Evolutionary conservation across 169 alveolate species (phyloP), one percentile per base, ranked within the genome.

Genomic region (Plasmodium cynomolgi): DNA sequence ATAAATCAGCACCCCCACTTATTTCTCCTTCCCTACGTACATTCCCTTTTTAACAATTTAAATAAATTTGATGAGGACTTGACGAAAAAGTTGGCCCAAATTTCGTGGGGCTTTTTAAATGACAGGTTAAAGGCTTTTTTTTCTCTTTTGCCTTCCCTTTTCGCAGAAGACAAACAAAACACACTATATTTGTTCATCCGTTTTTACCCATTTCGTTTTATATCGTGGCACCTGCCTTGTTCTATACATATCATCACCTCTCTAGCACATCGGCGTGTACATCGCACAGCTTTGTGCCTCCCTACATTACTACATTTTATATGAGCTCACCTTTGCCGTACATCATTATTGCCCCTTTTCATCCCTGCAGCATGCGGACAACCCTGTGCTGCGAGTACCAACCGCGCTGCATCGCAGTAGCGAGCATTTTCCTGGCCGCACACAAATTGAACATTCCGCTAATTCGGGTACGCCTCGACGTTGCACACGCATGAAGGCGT

Each of bases 61-160:
- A 93, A 96, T 54, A 97, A 97, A 47, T 96, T 95, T 68, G 96
- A 97, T 41, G 85, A 81, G 31, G 92, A 95, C 58, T 50, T 84
- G 56, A 96, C 96, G 29, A 95, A 95, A 73, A 92, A 95, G 23
- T 74, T 98, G 20, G 98, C 99, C 11, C 98, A 98, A 96, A 96
- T 95, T 44, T 98, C 99, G 37, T 98, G 99, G 99, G 98, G 98
- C 41, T 97, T 96, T 91, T 95, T 98, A 68, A 97, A 97, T 92
- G 99, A 98, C 93, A 96, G 98, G 98, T 97, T 39, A 50, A 96
- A 23, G 11, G 23, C 6, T 9, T 26, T 62, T 39, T 81, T 84
- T 7, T 44, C 20, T 20, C 3, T 31, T 23, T 23, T 26, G 34
- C 62, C 72, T 2, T 75, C 31, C 31, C 73, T 39, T 58, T 58